phyloP scores from a whole-genome alignment of 345 rosid genomes.

The Carallia pectinifolia region DNA sequence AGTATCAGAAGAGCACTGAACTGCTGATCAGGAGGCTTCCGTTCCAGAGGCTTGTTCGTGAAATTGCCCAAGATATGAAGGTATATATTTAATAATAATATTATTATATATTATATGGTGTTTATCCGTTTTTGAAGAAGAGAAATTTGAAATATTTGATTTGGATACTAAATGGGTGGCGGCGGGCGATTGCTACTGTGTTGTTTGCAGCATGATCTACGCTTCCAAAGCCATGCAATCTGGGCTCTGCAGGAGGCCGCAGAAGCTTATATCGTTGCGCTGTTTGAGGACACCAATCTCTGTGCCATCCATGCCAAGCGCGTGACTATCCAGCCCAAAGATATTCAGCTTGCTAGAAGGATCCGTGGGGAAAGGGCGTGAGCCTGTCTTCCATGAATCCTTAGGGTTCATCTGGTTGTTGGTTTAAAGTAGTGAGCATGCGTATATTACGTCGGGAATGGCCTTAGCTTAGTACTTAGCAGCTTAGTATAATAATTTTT shows the following conservation, averaged over 20 bases:
- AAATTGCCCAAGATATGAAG: slow-evolving; percentile 14
- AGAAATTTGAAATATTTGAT: too few species aligned
- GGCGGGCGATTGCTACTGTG: too few species aligned
- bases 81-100: background rate
- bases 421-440: too few species aligned
- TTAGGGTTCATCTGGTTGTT: too few species aligned
- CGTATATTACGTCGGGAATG: too few species aligned
- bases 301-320: slow-evolving; percentile 4
- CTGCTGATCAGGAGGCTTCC: background rate
- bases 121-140: too few species aligned
- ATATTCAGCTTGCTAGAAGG: background rate
- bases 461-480: too few species aligned
- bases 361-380: background rate
- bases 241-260: slow-evolving; percentile 6
- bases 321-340: background rate
- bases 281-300: slow-evolving; percentile 7
- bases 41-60: slow-evolving; percentile 4
- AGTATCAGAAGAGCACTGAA: slow-evolving; percentile 2
- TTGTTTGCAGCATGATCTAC: background rate
- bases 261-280: slow-evolving; percentile 4
- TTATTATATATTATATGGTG: too few species aligned
- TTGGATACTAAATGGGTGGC: too few species aligned
- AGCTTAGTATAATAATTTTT: too few species aligned
- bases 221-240: slow-evolving; percentile 10
- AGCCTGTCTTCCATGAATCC: background rate